phyloP scores from a whole-genome alignment of 768 basidiomycete genomes.

The Coprinopsis cinerea region DNA sequence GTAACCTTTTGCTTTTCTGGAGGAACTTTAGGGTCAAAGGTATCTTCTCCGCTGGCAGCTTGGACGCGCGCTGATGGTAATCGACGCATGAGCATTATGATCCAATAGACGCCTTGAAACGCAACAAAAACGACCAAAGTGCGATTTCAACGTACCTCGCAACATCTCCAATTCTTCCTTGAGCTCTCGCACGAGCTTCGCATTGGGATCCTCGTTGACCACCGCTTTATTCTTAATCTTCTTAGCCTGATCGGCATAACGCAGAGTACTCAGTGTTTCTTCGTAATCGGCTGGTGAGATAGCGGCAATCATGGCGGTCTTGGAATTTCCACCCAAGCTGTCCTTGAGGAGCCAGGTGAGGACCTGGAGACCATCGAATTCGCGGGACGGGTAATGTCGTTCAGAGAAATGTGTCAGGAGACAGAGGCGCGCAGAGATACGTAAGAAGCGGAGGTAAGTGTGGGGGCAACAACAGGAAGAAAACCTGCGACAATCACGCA shows the following conservation, averaged over 20 bases:
- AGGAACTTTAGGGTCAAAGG: conserved; percentile 83
- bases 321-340: conserved; percentile 93
- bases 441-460: background rate
- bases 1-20: conserved; percentile 94
- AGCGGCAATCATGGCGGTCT: conserved; percentile 99
- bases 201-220: conserved; percentile 99
- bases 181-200: conserved; percentile 96
- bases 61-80: conserved; percentile 61
- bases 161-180: conserved; percentile 97
- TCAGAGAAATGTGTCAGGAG: conserved; percentile 9
- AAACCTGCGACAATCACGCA: conserved; percentile 33
- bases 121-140: conserved; percentile 12
- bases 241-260: conserved; percentile 98
- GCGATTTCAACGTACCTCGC: conserved; percentile 51
- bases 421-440: conserved; percentile 9
- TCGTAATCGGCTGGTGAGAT: conserved; percentile 99
- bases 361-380: conserved; percentile 44
- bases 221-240: conserved; percentile 99
- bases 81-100: conserved; percentile 8
- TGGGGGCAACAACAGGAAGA: background rate
- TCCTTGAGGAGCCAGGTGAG: conserved; percentile 98
- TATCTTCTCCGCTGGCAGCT: conserved; percentile 60
- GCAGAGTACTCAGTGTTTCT: conserved; percentile 91
- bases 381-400: no score
- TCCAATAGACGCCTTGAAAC: background rate